Evolutionary conservation across 2,329 filamentous ascomycete species (phyloP).

Genomic region (Fusarium fujikuroi): DNA sequence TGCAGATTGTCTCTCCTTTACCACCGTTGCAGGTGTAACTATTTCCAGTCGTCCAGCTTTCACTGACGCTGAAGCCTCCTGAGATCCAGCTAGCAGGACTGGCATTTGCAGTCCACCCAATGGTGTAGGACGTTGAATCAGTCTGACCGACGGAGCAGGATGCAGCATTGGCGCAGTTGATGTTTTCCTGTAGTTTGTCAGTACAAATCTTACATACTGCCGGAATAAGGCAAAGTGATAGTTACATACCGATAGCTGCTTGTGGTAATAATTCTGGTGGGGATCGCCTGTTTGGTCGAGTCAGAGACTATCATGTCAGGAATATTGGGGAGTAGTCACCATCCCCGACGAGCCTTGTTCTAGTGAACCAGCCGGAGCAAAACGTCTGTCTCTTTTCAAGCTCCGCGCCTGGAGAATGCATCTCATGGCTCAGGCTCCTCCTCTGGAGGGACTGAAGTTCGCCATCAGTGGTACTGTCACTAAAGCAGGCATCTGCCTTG

Average conservation of each 20-base stretch:
- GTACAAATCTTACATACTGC: background rate
- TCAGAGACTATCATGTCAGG: background rate
- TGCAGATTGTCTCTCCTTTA: background rate
- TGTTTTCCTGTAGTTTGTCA: background rate
- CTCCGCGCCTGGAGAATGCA: background rate
- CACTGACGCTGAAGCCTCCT: background rate
- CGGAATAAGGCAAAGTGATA: background rate
- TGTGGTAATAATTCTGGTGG: background rate
- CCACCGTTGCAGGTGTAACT: background rate
- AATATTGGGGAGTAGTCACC: background rate
- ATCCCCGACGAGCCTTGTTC: background rate
- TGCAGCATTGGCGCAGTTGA: background rate
- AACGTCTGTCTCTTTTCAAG: background rate
- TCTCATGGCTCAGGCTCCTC: background rate
- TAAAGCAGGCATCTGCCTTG: background rate
- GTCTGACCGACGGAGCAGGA: background rate
- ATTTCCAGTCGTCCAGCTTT: background rate
- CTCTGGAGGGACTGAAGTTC: background rate
- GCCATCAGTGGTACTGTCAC: background rate
- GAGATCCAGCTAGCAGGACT: background rate
- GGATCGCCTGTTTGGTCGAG: background rate
- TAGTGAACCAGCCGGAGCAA: background rate
- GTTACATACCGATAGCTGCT: background rate
- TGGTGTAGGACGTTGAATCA: background rate
- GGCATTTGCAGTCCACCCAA: background rate